Evolutionary conservation across 495 filamentous ascomycete genomes (phyloP), one percentile per base, ranked within the genome.

Genomic region (Cercophora sp.): DNA sequence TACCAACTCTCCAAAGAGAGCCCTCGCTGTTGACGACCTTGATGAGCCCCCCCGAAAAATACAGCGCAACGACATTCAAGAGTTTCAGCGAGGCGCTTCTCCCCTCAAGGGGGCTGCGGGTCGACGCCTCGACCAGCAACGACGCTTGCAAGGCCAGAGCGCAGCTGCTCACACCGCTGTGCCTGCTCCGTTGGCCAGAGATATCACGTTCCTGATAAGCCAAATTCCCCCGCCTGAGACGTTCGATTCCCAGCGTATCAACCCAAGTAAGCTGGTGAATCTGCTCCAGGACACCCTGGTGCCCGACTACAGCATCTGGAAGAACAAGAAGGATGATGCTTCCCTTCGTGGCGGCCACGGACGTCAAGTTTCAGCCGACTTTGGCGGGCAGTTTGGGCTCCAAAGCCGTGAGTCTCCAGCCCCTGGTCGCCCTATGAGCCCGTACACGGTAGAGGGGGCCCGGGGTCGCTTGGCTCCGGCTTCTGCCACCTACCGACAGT

Each of bases 51-150:
- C 91, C 3, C 85, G 91, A 37, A 97, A 97, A 64, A 64, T 70
- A 9, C 65, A 62, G 22, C 63, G 67, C 5, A 54, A 50, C 24
- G 67, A 70, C 1, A 54, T 61, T 19, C 51, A 60, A n/a, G 57
- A 67, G 19, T 70, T 70, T 44, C 59, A 64, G 29, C 84, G 93
- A 18, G 88, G 84, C 19, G 91, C 87, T 41, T 96, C 89, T 13
- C 92, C 94, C 0, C 75, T 97, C 22, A 96, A 93, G 66, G 87
- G 86, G 9, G 84, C 84, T 1, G 89, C 91, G 16, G 86, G 87
- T 31, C 83, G 91, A 31, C 82, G 89, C 16, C 71, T 93, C 18
- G 87, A 95, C 60, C 88, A 91, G 64, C 85, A 89, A 57, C 82
- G 86, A 19, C 73, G 76, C 13, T 71, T 80, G 62, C 76, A 79